phyloP scores from a whole-genome alignment of 768 basidiomycete species.

The Leucocoprinus leucothites region DNA sequence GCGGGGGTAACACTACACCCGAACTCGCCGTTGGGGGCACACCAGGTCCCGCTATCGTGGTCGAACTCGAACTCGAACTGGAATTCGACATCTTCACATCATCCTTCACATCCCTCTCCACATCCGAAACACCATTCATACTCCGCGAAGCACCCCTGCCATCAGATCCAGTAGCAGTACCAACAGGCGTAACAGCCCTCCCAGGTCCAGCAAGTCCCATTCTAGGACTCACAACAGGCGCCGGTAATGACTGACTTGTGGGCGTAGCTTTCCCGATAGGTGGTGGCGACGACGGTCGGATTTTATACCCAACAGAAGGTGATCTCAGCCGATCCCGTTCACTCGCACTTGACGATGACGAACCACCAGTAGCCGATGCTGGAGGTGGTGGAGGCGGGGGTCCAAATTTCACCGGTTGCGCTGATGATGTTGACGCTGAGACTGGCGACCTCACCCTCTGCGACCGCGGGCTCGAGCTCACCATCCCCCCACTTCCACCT shows the following conservation, averaged over 20 bases:
- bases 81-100: slow-evolving; percentile 5
- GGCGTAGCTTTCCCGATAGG: slow-evolving; percentile 17
- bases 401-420: slow-evolving; percentile 7
- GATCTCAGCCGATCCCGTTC: background rate
- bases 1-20: slow-evolving; percentile 21
- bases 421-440: background rate
- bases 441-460: slow-evolving; percentile 6
- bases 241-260: slow-evolving; percentile 27
- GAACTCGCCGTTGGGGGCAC: background rate
- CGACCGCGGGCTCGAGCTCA: background rate
- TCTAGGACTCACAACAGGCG: slow-evolving; percentile 27
- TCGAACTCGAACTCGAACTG: background rate
- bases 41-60: background rate
- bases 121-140: background rate
- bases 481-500: background rate
- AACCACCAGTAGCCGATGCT: too few relatives aligned
- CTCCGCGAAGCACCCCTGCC: background rate
- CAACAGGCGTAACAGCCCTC: slow-evolving; percentile 15
- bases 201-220: slow-evolving; percentile 15
- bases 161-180: slow-evolving; percentile 15
- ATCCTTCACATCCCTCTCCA: background rate
- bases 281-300: background rate
- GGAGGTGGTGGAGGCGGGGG: slow-evolving; percentile 23
- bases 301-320: background rate
- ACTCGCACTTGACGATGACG: slow-evolving; percentile 10